Base-by-base conservation (phyloP, 176 grass and related monocot species). In the Cenchrus fungigraminus region DNA sequence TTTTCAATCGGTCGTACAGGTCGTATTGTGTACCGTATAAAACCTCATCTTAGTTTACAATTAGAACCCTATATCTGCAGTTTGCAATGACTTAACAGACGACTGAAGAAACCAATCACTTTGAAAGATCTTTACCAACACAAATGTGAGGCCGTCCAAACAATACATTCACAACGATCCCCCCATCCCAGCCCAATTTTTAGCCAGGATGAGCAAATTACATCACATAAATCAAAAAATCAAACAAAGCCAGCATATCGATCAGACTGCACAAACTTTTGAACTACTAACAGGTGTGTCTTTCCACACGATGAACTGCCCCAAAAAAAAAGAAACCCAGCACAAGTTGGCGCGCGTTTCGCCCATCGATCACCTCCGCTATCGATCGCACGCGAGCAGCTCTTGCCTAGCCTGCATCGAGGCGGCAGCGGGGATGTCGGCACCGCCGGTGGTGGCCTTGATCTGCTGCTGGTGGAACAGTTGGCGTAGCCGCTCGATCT, bases 391-490 rank as follows among this genome's bases (percentile, higher is more conserved):
- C 0, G 64, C 63, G 1, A 91, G 85, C 16, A 87, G 52, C 85
- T 84, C 89, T 70, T 91, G 89, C 70, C 86, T 91, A 62, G 89
- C 81, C 62, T 89, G 78, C 88, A 92, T 95, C 9, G 85, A 81
- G 40, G 86, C 86, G 9, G 86, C 79, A 0, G 86, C 17, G 86
- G 86, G 59, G 6, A 87, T 88, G 66, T 88, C 79, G 29, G 85
- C 37, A 2, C 78, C 87, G 0, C 87, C 83, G 65, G 92, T 90
- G 61, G 82, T 89, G 61, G 84, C 88, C 86, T 86, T 92, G 46
- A 96, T 85, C 78, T 94, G 91, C 79, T 99, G 97, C 67, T 96
- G 93, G 72, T 92, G 90, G 91, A 89, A 92, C 79, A 99, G 60
- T 42, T 96, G 90, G 25, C 88, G 83, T 71, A 99, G 79, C 74